phyloP scores from a whole-genome alignment of 2,329 filamentous ascomycete species.

The Dactylellina haptotyla region DNA sequence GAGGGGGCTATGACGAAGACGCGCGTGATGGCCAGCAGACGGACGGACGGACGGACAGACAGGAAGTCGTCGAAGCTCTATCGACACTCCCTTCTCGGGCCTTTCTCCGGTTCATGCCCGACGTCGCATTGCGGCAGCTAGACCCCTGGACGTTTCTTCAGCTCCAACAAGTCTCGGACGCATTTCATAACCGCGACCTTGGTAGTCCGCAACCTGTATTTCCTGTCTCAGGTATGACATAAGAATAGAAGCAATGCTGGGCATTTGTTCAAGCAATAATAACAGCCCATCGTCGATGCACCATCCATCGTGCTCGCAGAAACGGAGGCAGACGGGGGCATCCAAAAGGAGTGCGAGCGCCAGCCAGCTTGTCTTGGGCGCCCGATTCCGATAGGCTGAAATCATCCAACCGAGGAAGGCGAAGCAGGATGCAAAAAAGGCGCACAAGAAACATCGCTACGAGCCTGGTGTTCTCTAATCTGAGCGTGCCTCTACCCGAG shows the following conservation, averaged over 20 bases:
- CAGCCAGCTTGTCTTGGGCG: no score
- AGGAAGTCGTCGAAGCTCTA: no score
- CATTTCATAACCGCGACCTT: neutral
- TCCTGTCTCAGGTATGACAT: constrained; percentile 29
- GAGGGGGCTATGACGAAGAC: no score
- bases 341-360: neutral
- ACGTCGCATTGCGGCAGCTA: neutral
- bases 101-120: no score
- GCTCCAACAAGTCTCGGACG: constrained; percentile 15
- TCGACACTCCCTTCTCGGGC: no score
- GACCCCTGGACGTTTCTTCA: neutral
- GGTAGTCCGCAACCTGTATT: constrained; percentile 25
- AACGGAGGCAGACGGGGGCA: neutral
- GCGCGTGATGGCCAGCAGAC: no score
- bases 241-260: constrained; percentile 27
- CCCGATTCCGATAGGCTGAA: constrained; percentile 39
- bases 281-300: no score
- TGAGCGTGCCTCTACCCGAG: constrained; percentile 28
- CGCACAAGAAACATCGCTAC: neutral
- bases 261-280: no score
- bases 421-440: constrained; percentile 1
- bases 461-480: neutral
- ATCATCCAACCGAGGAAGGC: constrained; percentile 42
- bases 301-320: neutral
- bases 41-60: no score